Evolutionary conservation across 805 yeast species (phyloP).

Genomic region (Candida maris): DNA sequence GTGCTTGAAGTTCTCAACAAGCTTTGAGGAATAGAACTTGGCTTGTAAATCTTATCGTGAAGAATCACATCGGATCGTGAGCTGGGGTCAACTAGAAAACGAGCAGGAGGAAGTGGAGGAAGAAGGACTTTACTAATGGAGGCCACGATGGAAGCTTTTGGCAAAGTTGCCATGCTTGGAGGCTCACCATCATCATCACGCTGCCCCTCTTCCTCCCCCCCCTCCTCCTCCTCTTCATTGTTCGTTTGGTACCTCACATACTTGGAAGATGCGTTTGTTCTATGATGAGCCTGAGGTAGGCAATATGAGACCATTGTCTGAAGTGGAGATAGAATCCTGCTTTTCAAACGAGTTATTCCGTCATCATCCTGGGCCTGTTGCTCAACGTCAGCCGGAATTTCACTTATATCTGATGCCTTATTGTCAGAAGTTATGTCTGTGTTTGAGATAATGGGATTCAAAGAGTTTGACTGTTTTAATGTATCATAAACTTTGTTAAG

Average conservation of each 20-base stretch:
- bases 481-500: conserved; percentile 45
- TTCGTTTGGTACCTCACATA: conserved; percentile 31
- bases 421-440: not conserved
- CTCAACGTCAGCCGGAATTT: conserved; percentile 30
- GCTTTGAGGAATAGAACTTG: conserved; percentile 39
- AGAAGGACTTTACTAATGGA: conserved; percentile 73
- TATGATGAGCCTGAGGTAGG: conserved; percentile 30
- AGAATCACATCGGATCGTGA: conserved; percentile 60
- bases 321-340: conserved; percentile 35
- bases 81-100: conserved; percentile 65
- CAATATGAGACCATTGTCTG: conserved; percentile 43
- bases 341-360: conserved; percentile 18
- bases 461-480: conserved; percentile 12
- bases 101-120: conserved; percentile 74
- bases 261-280: conserved; percentile 12
- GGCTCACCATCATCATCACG: conserved; percentile 14
- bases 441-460: conserved; percentile 6
- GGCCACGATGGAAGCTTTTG: conserved; percentile 71
- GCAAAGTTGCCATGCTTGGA: conserved; percentile 35
- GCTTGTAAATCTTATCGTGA: conserved; percentile 80
- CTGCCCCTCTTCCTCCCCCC: conserved; percentile 13
- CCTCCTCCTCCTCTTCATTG: conserved; percentile 8
- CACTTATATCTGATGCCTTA: conserved; percentile 18
- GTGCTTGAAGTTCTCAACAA: conserved; percentile 27
- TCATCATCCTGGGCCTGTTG: conserved; percentile 1